phyloP scores from a whole-genome alignment of 2,329 filamentous ascomycete genomes.

The Plenodomus tracheiphilus region DNA sequence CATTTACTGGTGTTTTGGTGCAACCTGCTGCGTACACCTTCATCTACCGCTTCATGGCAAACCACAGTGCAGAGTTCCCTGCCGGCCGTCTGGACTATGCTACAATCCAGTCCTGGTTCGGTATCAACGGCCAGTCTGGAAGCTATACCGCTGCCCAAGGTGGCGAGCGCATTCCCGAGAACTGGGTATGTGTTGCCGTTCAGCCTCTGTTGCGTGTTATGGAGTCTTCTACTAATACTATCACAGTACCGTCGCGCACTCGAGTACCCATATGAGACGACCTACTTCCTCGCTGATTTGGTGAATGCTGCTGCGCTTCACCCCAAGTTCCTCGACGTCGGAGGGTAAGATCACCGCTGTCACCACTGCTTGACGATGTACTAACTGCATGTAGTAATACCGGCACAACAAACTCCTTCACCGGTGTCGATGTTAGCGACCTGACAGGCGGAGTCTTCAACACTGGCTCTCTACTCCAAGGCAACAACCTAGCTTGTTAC shows the following conservation, averaged over 20 bases:
- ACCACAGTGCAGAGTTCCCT: slow-evolving; percentile 23
- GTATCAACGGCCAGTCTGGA: slow-evolving; percentile 16
- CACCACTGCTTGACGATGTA: not conserved
- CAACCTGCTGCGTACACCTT: slow-evolving; percentile 32
- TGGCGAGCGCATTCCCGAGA: slow-evolving; percentile 21
- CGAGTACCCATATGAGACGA: slow-evolving; percentile 23
- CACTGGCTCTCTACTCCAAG: slow-evolving; percentile 10
- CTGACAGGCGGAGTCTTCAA: slow-evolving; percentile 23
- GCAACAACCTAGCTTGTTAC: slow-evolving; percentile 22
- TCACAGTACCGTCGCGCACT: slow-evolving; percentile 22
- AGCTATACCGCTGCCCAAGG: slow-evolving; percentile 23
- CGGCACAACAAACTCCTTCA: slow-evolving; percentile 26
- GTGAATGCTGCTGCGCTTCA: slow-evolving; percentile 21
- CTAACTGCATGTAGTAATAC: slow-evolving; percentile 17
- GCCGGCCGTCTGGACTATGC: slow-evolving; percentile 17
- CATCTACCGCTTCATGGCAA: slow-evolving; percentile 33
- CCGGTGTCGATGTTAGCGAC: slow-evolving; percentile 17
- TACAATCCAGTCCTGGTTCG: slow-evolving; percentile 27
- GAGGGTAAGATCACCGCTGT: slow-evolving; percentile 13
- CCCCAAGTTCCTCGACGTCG: slow-evolving; percentile 26
- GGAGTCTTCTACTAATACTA: slow-evolving; percentile 1
- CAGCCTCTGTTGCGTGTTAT: too few species aligned
- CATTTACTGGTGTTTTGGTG: slow-evolving; percentile 25
- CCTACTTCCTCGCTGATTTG: slow-evolving; percentile 24
- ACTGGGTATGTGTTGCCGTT: slow-evolving; percentile 24